phyloP scores from a whole-genome alignment of 2,329 filamentous ascomycete species.

The Penicillium sp. region DNA sequence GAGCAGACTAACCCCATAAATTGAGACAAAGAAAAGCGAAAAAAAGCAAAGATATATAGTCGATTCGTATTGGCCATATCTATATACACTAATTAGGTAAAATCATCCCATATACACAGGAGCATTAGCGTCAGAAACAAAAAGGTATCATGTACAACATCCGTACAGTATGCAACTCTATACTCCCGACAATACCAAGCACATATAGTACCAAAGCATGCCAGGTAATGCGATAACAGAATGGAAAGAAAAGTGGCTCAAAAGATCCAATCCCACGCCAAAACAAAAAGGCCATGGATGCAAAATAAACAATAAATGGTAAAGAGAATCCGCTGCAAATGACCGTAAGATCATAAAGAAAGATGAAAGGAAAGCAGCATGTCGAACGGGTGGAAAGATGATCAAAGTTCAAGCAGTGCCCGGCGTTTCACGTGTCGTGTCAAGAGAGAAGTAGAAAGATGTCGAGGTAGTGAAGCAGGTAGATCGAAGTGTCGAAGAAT shows the following conservation, averaged over 20 bases:
- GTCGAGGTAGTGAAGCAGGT: slow-evolving; percentile 5
- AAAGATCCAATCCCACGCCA: slow-evolving; percentile 15
- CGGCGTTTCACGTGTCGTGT: slow-evolving; percentile 11
- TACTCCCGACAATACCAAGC: slow-evolving; percentile 24
- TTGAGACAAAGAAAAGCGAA: neutral
- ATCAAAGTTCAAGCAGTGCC: slow-evolving; percentile 5
- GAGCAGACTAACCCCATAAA: neutral
- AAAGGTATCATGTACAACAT: slow-evolving; percentile 40
- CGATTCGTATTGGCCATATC: slow-evolving; percentile 7
- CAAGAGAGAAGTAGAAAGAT: slow-evolving; percentile 5
- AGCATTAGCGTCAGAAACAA: slow-evolving; percentile 9
- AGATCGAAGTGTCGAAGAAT: neutral
- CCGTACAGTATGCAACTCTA: slow-evolving; percentile 36
- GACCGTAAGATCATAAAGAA: slow-evolving; percentile 16
- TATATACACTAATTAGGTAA: slow-evolving; percentile 12
- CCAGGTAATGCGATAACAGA: slow-evolving; percentile 26
- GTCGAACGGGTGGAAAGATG: slow-evolving; percentile 1
- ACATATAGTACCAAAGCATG: neutral
- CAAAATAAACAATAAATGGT: slow-evolving; percentile 15
- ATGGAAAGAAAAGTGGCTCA: slow-evolving; percentile 12
- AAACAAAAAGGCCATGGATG: slow-evolving; percentile 19
- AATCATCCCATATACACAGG: neutral
- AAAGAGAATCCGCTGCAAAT: slow-evolving; percentile 23
- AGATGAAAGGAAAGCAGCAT: slow-evolving; percentile 13
- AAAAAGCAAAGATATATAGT: neutral